A percentile compares a stretch with the other conserved stretches of the same genome.
Conservation (phyloP, 495 filamentous ascomycete species). For the Jackrogersella multiformis region DNA sequence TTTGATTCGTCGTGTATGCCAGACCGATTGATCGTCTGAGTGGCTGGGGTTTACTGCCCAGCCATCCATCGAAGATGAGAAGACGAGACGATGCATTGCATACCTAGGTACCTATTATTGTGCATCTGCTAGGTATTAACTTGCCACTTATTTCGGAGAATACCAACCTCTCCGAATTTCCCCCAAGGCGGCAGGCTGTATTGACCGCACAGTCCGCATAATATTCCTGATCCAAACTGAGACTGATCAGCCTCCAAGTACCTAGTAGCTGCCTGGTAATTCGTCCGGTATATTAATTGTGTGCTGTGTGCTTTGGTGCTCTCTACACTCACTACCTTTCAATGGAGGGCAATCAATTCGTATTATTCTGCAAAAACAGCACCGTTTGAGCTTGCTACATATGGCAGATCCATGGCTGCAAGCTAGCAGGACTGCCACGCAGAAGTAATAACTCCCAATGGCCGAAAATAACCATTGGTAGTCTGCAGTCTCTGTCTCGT, state of each 20-base stretch:
- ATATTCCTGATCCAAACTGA: neutral
- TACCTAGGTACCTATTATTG: too few relatives aligned
- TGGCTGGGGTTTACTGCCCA: slow-evolving; percentile 30
- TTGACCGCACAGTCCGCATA: neutral
- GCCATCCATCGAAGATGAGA: slow-evolving; percentile 30
- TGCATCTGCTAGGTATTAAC: too few relatives aligned
- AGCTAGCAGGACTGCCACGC: neutral
- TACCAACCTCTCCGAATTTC: slow-evolving; percentile 35
- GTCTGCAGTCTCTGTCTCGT: neutral
- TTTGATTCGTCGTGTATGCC: slow-evolving; percentile 32
- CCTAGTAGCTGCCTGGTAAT: neutral
- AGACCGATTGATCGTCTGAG: slow-evolving; percentile 18
- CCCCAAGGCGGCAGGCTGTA: slow-evolving; percentile 3
- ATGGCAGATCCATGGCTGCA: slow-evolving; percentile 24
- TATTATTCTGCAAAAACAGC: slow-evolving; percentile 29
- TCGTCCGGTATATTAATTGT: too few relatives aligned
- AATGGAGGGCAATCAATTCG: slow-evolving; percentile 25
- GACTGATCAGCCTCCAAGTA: neutral
- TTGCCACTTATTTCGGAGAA: slow-evolving; percentile 19
- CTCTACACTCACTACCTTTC: too few relatives aligned
- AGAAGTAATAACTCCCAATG: slow-evolving; percentile 21
- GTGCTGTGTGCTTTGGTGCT: slow-evolving; percentile 6
- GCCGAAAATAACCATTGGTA: slow-evolving; percentile 7
- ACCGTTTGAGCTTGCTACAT: slow-evolving; percentile 33
- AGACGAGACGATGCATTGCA: slow-evolving; percentile 7